These are phyloP conservation scores for Houttuynia cordata DNA, from an alignment of 164 flowering plant genomes.

Conservation along the genomic window DNA sequence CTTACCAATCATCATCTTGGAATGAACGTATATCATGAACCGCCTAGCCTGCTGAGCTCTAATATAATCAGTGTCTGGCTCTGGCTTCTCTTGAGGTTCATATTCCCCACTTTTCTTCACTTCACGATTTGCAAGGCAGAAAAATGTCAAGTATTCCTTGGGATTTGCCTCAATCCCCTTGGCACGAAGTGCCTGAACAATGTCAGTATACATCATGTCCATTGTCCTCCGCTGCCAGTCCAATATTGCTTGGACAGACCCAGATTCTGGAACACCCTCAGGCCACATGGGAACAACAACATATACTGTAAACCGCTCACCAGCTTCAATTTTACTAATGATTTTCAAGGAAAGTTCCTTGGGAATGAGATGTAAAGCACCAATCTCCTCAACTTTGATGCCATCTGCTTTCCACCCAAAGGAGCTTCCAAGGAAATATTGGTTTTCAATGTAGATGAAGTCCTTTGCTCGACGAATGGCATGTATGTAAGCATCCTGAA, in stretches of 20 bases:
- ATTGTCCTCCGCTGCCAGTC: constrained; percentile 62
- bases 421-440: constrained; percentile 73
- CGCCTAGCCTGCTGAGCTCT: constrained; percentile 53
- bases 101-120: constrained; percentile 33
- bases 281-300: constrained; percentile 76
- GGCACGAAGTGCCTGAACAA: constrained; percentile 30
- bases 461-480: constrained; percentile 70
- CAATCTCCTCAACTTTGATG: constrained; percentile 33
- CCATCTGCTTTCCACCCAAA: constrained; percentile 37
- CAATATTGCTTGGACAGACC: constrained; percentile 51
- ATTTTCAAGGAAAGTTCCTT: constrained; percentile 60
- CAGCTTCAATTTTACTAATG: constrained; percentile 56
- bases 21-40: constrained; percentile 68
- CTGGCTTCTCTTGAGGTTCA: constrained; percentile 41
- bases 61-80: constrained; percentile 32
- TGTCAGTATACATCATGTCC: constrained; percentile 70
- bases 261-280: constrained; percentile 52
- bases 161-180: constrained; percentile 40
- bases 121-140: constrained; percentile 63
- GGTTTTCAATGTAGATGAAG: constrained; percentile 66
- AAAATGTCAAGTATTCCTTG: constrained; percentile 49
- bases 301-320: constrained; percentile 50
- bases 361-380: constrained; percentile 49
- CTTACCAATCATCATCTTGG: constrained; percentile 78
- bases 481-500: constrained; percentile 69